Evolutionary conservation across 2,329 filamentous ascomycete species (phyloP).

Genomic region (Diaporthe caulivora): DNA sequence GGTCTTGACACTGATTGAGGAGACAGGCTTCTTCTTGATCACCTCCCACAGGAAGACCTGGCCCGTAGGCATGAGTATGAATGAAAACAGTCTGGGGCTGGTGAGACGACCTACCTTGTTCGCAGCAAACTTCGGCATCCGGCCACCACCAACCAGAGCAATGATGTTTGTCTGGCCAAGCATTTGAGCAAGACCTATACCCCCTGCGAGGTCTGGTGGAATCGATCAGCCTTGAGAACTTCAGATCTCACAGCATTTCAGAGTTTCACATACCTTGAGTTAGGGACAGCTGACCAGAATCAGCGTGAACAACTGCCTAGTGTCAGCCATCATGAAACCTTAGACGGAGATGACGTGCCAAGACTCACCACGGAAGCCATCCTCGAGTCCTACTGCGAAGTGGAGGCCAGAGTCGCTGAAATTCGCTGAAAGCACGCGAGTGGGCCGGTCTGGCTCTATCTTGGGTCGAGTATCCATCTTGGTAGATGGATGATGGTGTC

Average conservation of each 20-base stretch:
- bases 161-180: constrained; percentile 88
- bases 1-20: constrained; percentile 85
- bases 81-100: not conserved
- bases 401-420: constrained; percentile 89
- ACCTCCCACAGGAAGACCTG: constrained; percentile 94
- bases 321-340: constrained; percentile 44
- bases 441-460: constrained; percentile 81
- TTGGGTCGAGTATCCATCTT: constrained; percentile 90
- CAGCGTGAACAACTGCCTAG: constrained; percentile 75
- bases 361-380: constrained; percentile 83
- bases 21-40: constrained; percentile 75
- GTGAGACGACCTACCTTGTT: constrained; percentile 73
- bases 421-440: constrained; percentile 82
- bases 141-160: constrained; percentile 89
- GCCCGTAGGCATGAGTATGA: not conserved
- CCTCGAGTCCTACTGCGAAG: constrained; percentile 88
- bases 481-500: constrained; percentile 26
- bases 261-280: constrained; percentile 47
- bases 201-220: constrained; percentile 79
- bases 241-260: constrained; percentile 48
- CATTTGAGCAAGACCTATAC: constrained; percentile 87
- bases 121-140: constrained; percentile 84
- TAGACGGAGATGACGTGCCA: not conserved
- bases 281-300: constrained; percentile 77
- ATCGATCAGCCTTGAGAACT: constrained; percentile 4